Base-by-base conservation (phyloP, 805 yeast genomes). In the Zygosaccharomyces pseudorouxii region DNA sequence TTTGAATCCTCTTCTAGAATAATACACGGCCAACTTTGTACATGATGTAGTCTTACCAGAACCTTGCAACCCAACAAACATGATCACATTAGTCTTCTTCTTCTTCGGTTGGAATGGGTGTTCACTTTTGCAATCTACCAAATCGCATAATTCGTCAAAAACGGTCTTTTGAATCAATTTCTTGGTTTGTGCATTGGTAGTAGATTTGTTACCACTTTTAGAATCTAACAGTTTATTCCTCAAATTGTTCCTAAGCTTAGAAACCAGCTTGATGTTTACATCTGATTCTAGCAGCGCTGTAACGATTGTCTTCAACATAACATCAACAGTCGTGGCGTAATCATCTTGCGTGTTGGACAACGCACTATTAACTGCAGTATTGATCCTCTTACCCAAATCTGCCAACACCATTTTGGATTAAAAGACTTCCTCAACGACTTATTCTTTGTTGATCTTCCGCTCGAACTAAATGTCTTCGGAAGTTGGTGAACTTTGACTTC, bases 61-160 rank as follows among this genome's bases (percentile, higher is more conserved):
- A 73, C 99, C 99, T 69, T 93, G 99, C 51, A 93, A 74, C 64
- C 99, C 99, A 50, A 93, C 99, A 76, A 93, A 86, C 99, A 93
- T 93, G 55, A 93, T 85, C 28, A 92, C 86, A 62, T 85, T 81
- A 8, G 81, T 64, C 59, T 79, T 78, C 59, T 89, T 82, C 73
- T 90, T 90, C 72, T 85, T 86, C 36, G 97, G 98, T 69, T 86
- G 86, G 64, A 81, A 92, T 8, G 86, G 76, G 45, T 70, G 71
- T 11, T 62, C 60, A 5, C 47, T 53, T 37, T 75, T 68, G 42
- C 83, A 84, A 61, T 90, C 97, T 20, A 93, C 96, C 35, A 93
- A 74, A 5, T 79, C 81, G 60, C 90, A 86, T 38, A 93, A 76
- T 70, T 93, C 97, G 63, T 93, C 99, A 69, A 86, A 93, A 38